Percentiles rank a stretch among this genome's conserved stretches.
Evolutionary conservation across 2,329 filamentous ascomycete species (phyloP).

Genomic region (Pseudonectria foliicola): DNA sequence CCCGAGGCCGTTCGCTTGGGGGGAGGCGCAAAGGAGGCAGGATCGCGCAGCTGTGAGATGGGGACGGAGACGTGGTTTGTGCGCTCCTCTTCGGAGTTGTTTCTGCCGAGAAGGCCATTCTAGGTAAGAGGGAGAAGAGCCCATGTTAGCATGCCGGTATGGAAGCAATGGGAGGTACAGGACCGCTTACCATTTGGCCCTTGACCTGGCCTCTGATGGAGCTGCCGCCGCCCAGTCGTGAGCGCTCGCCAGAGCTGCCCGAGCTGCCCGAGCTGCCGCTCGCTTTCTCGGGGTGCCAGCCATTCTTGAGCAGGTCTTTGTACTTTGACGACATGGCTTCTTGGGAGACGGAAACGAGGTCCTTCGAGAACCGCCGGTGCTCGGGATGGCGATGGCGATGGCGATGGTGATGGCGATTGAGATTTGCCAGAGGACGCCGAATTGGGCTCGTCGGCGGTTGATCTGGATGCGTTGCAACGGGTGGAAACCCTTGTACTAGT

Average conservation of each 20-base stretch:
- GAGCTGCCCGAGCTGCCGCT: constrained; percentile 6
- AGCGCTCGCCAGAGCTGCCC: no score
- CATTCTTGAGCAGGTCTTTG: constrained; percentile 43
- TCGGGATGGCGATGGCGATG: constrained; percentile 1
- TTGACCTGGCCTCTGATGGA: constrained; percentile 32
- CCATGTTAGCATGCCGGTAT: no score
- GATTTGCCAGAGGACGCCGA: no score
- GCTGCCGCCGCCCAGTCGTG: constrained; percentile 13
- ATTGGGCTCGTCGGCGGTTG: neutral
- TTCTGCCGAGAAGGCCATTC: constrained; percentile 40
- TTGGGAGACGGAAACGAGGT: no score
- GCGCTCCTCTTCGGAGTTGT: constrained; percentile 24
- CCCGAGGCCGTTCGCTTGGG: constrained; percentile 52
- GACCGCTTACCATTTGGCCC: constrained; percentile 34
- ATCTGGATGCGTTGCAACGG: no score
- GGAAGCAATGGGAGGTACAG: constrained; percentile 3
- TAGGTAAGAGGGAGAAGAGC: no score
- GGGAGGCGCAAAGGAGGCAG: constrained; percentile 70
- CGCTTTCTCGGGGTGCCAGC: constrained; percentile 44
- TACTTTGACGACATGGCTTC: constrained; percentile 34
- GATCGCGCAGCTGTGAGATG: constrained; percentile 66
- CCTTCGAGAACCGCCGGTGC: no score
- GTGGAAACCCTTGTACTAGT: no score
- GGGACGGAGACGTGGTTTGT: constrained; percentile 46
- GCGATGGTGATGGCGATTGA: neutral